These are phyloP conservation scores for Coniosporium tulheliwenetii DNA, from an alignment of 2,329 filamentous ascomycete species.

Conservation along the genomic window DNA sequence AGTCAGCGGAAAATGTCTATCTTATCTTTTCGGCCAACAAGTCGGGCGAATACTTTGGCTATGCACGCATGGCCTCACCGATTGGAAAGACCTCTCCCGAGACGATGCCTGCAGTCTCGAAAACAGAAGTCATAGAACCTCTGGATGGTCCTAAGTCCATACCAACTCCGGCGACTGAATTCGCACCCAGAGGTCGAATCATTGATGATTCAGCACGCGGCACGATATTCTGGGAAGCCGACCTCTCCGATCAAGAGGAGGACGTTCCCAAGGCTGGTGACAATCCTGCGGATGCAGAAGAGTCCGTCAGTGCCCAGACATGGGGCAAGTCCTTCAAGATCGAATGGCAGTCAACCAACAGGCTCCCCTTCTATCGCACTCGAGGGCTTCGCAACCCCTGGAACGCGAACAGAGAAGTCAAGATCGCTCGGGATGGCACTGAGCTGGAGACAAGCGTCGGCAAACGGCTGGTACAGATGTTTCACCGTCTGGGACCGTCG, in stretches of 20 bases:
- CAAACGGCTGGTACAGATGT: slow-evolving; percentile 60
- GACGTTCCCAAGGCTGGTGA: slow-evolving; percentile 5
- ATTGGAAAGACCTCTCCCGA: slow-evolving; percentile 38
- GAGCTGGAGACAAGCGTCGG: slow-evolving; percentile 78
- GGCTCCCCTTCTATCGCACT: slow-evolving; percentile 78
- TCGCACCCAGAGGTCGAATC: slow-evolving; percentile 67
- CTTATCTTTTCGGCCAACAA: slow-evolving; percentile 95
- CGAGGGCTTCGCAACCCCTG: slow-evolving; percentile 79
- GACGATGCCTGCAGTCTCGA: neutral
- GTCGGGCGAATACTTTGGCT: slow-evolving; percentile 92
- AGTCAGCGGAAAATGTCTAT: slow-evolving; percentile 74
- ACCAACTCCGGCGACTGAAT: slow-evolving; percentile 60
- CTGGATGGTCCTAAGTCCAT: slow-evolving; percentile 68
- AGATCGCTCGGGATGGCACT: slow-evolving; percentile 88
- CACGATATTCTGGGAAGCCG: slow-evolving; percentile 92
- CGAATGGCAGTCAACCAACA: slow-evolving; percentile 73
- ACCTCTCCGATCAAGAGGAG: slow-evolving; percentile 40
- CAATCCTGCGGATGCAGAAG: slow-evolving; percentile 16
- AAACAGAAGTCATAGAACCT: slow-evolving; percentile 31
- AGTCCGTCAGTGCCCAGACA: slow-evolving; percentile 10
- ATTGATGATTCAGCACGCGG: slow-evolving; percentile 88
- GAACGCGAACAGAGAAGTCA: slow-evolving; percentile 91
- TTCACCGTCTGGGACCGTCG: slow-evolving; percentile 37
- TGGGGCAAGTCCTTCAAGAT: slow-evolving; percentile 89
- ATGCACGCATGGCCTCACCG: slow-evolving; percentile 74